phyloP scores from a whole-genome alignment of 2,329 filamentous ascomycete genomes.

The Madurella mycetomatis region DNA sequence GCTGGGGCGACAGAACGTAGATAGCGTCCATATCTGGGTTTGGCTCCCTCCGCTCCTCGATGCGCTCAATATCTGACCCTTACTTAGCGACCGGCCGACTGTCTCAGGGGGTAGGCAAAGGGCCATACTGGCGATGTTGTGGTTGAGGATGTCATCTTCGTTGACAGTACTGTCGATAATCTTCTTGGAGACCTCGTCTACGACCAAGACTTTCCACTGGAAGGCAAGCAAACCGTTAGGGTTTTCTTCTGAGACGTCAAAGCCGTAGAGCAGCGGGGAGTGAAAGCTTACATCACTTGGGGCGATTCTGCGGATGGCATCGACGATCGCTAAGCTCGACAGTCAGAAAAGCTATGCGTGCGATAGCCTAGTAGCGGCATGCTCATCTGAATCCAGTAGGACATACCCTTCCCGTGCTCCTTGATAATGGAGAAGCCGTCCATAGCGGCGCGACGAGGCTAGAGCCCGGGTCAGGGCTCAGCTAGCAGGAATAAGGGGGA shows the following conservation, averaged over 20 bases:
- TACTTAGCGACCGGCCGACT: conserved; percentile 19
- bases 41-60: conserved; percentile 77
- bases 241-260: not conserved
- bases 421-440: conserved; percentile 72
- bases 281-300: conserved; percentile 65
- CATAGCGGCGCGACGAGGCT: conserved; percentile 54
- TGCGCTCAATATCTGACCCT: conserved; percentile 78
- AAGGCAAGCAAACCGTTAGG: not conserved
- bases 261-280: not conserved
- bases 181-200: conserved; percentile 79
- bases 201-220: conserved; percentile 94
- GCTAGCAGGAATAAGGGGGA: not conserved
- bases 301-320: conserved; percentile 71
- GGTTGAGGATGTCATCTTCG: conserved; percentile 94
- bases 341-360: not conserved
- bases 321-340: conserved; percentile 57
- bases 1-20: conserved; percentile 80
- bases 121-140: conserved; percentile 87
- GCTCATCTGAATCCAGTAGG: not conserved
- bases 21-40: conserved; percentile 93
- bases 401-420: conserved; percentile 25
- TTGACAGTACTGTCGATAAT: conserved; percentile 87
- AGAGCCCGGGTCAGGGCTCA: conserved; percentile 15
- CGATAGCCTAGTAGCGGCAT: no score
- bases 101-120: conserved; percentile 15